These are phyloP conservation scores for Populus pruinosa DNA, from an alignment of 345 rosid species.

Conservation along the genomic window DNA sequence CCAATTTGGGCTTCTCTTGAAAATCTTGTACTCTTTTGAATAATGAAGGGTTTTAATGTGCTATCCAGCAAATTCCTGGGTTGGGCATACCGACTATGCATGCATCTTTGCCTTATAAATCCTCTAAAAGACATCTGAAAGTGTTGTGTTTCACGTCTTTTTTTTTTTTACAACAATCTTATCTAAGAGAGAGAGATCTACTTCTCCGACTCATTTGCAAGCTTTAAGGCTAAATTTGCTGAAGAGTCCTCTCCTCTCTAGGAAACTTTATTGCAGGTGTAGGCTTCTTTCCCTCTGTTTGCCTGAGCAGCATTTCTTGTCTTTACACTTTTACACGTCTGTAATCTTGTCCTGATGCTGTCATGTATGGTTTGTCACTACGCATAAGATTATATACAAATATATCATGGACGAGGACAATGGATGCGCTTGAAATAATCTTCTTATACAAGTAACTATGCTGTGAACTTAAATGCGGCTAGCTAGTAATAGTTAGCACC, in stretches of 20 bases:
- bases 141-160: constrained; percentile 17
- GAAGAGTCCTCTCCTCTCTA: constrained; percentile 15
- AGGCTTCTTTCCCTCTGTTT: constrained; percentile 2
- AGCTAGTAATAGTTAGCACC: too few relatives aligned
- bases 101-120: constrained; percentile 14
- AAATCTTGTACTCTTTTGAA: not conserved
- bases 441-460: too few relatives aligned
- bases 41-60: not conserved
- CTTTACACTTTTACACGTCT: not conserved
- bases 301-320: constrained; percentile 5
- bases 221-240: constrained; percentile 30
- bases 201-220: constrained; percentile 32
- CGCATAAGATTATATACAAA: not conserved
- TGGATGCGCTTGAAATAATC: too few relatives aligned
- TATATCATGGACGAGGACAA: not conserved
- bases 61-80: constrained; percentile 3
- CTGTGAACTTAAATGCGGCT: too few relatives aligned
- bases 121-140: not conserved
- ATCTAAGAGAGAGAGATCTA: not conserved
- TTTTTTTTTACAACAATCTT: not conserved
- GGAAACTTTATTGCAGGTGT: constrained; percentile 7
- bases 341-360: constrained; percentile 8
- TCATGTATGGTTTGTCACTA: not conserved
- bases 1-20: not conserved
- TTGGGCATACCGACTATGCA: not conserved